These are phyloP conservation scores for Phlyctochytrium bullatum DNA, from an alignment of 192 early-diverging fungal genomes.

Conservation along the genomic window DNA sequence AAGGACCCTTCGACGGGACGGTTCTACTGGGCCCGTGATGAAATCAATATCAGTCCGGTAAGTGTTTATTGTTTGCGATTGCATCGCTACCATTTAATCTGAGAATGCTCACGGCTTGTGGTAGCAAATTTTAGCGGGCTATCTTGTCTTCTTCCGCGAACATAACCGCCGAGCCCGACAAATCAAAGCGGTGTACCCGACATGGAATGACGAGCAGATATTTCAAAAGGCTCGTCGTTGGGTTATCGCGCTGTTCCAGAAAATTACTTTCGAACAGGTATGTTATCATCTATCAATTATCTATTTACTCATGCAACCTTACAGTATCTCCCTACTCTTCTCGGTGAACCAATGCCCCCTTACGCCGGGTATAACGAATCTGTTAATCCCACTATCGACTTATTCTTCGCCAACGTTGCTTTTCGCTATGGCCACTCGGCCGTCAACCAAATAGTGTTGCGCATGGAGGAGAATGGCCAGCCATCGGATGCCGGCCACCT, in stretches of 20 bases:
- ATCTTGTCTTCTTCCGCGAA: conserved; percentile 24
- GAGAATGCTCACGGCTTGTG: neutral
- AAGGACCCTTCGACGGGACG: neutral
- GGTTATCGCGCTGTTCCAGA: conserved; percentile 42
- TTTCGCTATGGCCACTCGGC: conserved; percentile 40
- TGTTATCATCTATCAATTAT: conserved; percentile 1
- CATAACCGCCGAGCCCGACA: conserved; percentile 37
- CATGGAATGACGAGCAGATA: conserved; percentile 28
- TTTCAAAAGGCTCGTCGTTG: conserved; percentile 38
- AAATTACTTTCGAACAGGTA: conserved; percentile 36
- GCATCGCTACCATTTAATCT: neutral
- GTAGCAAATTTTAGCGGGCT: neutral
- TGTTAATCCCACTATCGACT: conserved; percentile 28
- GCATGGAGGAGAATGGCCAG: conserved; percentile 28
- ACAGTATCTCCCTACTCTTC: conserved; percentile 35
- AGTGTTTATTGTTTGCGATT: neutral
- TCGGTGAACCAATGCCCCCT: conserved; percentile 17
- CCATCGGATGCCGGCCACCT: conserved; percentile 21
- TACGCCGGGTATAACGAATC: conserved; percentile 36
- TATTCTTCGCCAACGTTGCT: conserved; percentile 38
- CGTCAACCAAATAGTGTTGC: conserved; percentile 18
- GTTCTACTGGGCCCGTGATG: neutral
- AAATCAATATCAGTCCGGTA: conserved; percentile 12
- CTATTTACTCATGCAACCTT: neutral
- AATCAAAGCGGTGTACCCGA: conserved; percentile 17